These are phyloP conservation scores for Colletotrichum higginsianum DNA, from an alignment of 2,329 filamentous ascomycete genomes.

Conservation along the genomic window DNA sequence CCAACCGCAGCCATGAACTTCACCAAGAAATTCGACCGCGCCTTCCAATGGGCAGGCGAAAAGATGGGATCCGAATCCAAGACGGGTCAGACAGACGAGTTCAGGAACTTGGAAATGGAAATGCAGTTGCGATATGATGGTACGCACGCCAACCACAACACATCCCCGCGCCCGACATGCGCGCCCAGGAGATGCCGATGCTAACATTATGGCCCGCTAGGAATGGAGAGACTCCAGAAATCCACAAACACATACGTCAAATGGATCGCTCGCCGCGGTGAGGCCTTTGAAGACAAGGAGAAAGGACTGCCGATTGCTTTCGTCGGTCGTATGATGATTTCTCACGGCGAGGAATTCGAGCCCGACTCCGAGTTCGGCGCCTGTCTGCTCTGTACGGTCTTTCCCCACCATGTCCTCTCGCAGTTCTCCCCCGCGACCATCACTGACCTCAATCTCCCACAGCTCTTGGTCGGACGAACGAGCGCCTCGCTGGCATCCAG, in stretches of 20 bases:
- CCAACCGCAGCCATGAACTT: constrained; percentile 62
- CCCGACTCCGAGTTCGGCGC: constrained; percentile 91
- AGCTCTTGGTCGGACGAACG: constrained; percentile 88
- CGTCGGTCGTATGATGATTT: constrained; percentile 87
- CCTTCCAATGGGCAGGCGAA: constrained; percentile 98
- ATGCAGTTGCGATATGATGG: constrained; percentile 92
- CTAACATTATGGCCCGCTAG: constrained; percentile 61
- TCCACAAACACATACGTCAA: constrained; percentile 91
- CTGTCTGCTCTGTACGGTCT: constrained; percentile 78
- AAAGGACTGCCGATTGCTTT: constrained; percentile 85
- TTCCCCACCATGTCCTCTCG: background rate
- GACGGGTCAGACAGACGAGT: constrained; percentile 89
- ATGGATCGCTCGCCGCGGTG: constrained; percentile 86
- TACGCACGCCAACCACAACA: constrained; percentile 57
- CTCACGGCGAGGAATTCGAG: constrained; percentile 94
- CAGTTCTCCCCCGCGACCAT: constrained; percentile 1
- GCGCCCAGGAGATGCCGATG: background rate
- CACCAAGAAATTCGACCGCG: constrained; percentile 91
- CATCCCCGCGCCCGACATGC: background rate
- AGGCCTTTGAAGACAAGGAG: constrained; percentile 86
- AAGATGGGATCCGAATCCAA: constrained; percentile 94
- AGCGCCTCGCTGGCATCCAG: constrained; percentile 87
- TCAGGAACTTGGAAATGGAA: constrained; percentile 90
- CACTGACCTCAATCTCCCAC: constrained; percentile 14
- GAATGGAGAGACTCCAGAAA: constrained; percentile 90